Evolutionary conservation across 139 green algal species (phyloP), one percentile per base, ranked within the genome.

Genomic region (Mychonastes homosphaera): DNA sequence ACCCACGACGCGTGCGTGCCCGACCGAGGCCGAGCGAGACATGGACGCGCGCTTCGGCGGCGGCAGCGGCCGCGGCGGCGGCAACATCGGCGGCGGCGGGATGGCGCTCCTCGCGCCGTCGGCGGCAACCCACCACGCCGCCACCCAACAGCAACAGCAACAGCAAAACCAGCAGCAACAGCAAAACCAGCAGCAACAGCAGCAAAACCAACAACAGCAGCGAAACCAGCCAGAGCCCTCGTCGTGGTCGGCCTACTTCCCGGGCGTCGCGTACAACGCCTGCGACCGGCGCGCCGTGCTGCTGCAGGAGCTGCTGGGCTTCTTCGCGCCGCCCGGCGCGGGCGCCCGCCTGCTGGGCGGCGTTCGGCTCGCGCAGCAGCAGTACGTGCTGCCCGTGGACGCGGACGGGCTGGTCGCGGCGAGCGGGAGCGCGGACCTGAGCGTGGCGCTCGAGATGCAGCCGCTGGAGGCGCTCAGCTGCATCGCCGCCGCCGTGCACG

Each of bases 381-480:
- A 63, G 28, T 67, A 71, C 19, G 24, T 63, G 0, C 16, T 82
- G 10, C 19, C 47, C 2, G 18, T 86, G 6, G 65, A 79, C 45
- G 81, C 63, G 27, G 28, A 49, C 13, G 30, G 52, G 33, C 62
- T 88, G 26, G 32, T 45, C 3, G 21, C 44, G 32, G 13, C 30
- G 3, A 64, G 29, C 6, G 45, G 58, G 10, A 67, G 63, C 29
- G 27, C 36, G 3, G 73, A 90, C 48, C 56, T 89, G n/a, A 53
- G 34, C 1, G 66, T 66, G 0, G 82, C 82, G 1, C 33, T 89
- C 34, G 53, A 76, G 8, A 39, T 70, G 23, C 67, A 79, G 30
- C 79, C 82, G 3, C 30, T 60, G 7, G 82, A 84, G 47, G 82
- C 53, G 3, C 48, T 89, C 16, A 44, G 43, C 2, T 90, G 82